These are phyloP conservation scores for Cryptococcus sp. DNA, from an alignment of 1,284 basidiomycete species.

Conservation along the genomic window DNA sequence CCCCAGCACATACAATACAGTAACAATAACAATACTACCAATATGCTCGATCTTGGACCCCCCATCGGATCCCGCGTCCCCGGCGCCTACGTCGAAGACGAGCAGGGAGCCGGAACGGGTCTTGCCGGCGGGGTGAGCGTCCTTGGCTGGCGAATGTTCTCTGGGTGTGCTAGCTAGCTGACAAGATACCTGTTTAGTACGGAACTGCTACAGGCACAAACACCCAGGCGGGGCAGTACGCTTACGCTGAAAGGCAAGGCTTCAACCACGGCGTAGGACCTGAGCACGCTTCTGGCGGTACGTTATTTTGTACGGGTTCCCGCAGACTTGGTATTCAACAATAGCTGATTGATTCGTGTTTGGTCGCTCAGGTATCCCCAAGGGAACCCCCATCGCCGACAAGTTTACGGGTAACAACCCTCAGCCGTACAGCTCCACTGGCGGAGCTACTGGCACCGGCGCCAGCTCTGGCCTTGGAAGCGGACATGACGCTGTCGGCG, in stretches of 20 bases:
- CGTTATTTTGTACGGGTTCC: too few species aligned
- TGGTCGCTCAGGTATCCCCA: slow-evolving; percentile 20
- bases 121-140: slow-evolving; percentile 31
- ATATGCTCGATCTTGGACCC: slow-evolving; percentile 20
- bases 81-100: slow-evolving; percentile 16
- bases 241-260: slow-evolving; percentile 11
- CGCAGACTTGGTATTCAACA: background rate
- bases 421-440: slow-evolving; percentile 6
- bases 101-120: slow-evolving; percentile 33
- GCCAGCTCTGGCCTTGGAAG: background rate
- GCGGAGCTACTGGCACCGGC: background rate
- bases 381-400: slow-evolving; percentile 31
- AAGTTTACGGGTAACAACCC: slow-evolving; percentile 23
- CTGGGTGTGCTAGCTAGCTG: background rate
- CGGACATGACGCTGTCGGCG: slow-evolving; percentile 23
- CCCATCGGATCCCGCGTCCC: slow-evolving; percentile 25
- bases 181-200: slow-evolving; percentile 14
- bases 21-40: background rate
- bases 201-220: slow-evolving; percentile 18
- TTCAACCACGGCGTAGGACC: slow-evolving; percentile 37
- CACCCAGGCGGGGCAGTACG: slow-evolving; percentile 21
- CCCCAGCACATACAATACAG: too few species aligned
- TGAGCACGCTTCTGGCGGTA: slow-evolving; percentile 34
- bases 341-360: background rate
- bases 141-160: background rate